Conservation (phyloP, 2,329 filamentous ascomycete species). For the Nemania abortiva region DNA sequence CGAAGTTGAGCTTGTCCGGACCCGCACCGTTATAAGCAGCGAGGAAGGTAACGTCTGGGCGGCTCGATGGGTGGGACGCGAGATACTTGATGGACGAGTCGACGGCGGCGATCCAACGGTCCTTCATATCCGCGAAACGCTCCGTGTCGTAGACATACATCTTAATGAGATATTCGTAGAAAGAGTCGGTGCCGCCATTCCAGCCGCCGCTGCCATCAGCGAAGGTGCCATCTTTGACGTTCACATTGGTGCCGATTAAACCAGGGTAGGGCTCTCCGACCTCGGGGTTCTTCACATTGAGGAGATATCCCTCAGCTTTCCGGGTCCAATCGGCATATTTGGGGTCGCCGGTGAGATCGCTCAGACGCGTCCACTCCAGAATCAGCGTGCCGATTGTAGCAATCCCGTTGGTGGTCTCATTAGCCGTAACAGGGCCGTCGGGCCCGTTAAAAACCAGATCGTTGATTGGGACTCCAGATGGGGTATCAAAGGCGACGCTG, state of each 20-base stretch:
- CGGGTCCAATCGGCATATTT: constrained; percentile 76
- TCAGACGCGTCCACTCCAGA: constrained; percentile 85
- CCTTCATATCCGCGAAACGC: constrained; percentile 73
- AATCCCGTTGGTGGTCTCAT: constrained; percentile 72
- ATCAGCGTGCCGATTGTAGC: constrained; percentile 83
- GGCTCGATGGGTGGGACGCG: constrained; percentile 72
- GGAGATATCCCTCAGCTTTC: constrained; percentile 75
- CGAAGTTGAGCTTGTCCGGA: constrained; percentile 54
- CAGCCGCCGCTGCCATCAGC: constrained; percentile 77
- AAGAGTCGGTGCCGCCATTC: constrained; percentile 82
- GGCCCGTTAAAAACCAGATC: constrained; percentile 62
- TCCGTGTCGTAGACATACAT: constrained; percentile 84
- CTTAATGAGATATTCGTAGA: constrained; percentile 92
- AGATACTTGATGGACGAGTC: constrained; percentile 81
- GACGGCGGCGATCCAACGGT: constrained; percentile 80
- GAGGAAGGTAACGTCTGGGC: constrained; percentile 79
- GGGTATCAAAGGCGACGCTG: constrained; percentile 82
- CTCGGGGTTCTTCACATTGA: constrained; percentile 70
- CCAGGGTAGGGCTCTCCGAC: constrained; percentile 80
- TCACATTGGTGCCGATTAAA: constrained; percentile 76
- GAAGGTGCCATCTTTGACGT: constrained; percentile 75
- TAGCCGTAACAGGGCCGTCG: constrained; percentile 34
- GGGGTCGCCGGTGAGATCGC: constrained; percentile 76
- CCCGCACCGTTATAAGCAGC: constrained; percentile 64
- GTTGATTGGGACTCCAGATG: constrained; percentile 80